Evolutionary conservation across 345 rosid species (phyloP).

Genomic region (Hibiscus tridactylites): DNA sequence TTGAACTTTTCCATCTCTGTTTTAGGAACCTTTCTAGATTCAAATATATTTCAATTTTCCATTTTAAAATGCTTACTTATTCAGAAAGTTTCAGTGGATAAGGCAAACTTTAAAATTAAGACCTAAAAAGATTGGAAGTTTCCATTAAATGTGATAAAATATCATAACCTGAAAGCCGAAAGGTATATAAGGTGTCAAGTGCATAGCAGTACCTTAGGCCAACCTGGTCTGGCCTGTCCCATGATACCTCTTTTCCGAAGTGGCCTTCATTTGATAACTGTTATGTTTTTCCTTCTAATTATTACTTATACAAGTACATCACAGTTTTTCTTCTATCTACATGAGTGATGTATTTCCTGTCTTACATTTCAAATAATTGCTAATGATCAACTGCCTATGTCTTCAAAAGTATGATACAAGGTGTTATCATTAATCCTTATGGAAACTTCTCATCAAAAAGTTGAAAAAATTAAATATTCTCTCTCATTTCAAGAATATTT

Average conservation of each 20-base stretch:
- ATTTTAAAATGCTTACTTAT: background rate
- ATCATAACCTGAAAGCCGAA: background rate
- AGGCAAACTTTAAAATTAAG: background rate
- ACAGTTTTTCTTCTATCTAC: background rate
- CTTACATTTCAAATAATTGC: background rate
- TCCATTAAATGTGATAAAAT: background rate
- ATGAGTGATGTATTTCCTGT: background rate
- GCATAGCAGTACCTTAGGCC: background rate
- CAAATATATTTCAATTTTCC: background rate
- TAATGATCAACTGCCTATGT: background rate
- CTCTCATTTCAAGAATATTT: background rate
- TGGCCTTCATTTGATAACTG: constrained; percentile 3
- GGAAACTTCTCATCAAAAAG: background rate
- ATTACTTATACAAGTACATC: background rate
- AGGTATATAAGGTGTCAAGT: background rate
- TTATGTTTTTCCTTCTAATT: background rate
- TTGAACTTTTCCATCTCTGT: background rate
- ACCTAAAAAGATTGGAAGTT: background rate
- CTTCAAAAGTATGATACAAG: background rate
- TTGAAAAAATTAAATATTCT: background rate
- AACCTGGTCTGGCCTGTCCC: background rate
- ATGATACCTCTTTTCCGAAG: background rate
- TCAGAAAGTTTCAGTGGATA: background rate
- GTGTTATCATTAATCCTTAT: background rate
- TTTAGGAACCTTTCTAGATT: background rate